These are phyloP conservation scores for Dryas octopetala DNA, from an alignment of 306 rosid species.

Conservation along the genomic window DNA sequence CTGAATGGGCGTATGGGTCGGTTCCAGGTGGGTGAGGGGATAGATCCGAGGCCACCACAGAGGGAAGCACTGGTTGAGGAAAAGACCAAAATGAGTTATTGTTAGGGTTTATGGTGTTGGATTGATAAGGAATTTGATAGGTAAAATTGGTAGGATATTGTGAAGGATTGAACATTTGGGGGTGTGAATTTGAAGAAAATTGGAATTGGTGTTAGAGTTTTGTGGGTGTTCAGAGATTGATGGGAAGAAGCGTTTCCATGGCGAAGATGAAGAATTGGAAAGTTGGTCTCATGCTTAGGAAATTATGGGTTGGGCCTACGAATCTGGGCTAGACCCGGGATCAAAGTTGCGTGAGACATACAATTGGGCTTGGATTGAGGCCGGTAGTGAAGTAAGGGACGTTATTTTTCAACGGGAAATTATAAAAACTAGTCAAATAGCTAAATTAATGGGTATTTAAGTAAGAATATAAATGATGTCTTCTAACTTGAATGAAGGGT, in stretches of 20 bases:
- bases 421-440: no score
- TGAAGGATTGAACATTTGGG: constrained; percentile 24
- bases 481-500: no score
- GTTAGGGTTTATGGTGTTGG: constrained; percentile 26
- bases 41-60: constrained; percentile 28
- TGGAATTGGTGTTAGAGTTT: constrained; percentile 2
- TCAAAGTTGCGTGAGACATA: no score
- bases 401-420: no score
- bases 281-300: no score
- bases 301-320: no score
- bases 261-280: no score
- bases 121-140: constrained; percentile 22
- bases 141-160: constrained; percentile 19
- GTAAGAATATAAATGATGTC: no score
- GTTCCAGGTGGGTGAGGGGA: constrained; percentile 55
- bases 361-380: no score
- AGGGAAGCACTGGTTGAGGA: constrained; percentile 34
- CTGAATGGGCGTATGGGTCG: constrained; percentile 32
- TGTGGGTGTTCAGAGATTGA: not conserved
- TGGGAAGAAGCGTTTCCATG: not conserved
- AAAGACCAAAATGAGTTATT: constrained; percentile 17
- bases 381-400: no score
- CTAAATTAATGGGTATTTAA: no score
- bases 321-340: no score
- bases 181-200: constrained; percentile 3